A percentile compares a stretch with the other conserved stretches of the same genome.
Evolutionary conservation across 306 rosid genomes (phyloP).

Genomic region (Hippophae rhamnoides): DNA sequence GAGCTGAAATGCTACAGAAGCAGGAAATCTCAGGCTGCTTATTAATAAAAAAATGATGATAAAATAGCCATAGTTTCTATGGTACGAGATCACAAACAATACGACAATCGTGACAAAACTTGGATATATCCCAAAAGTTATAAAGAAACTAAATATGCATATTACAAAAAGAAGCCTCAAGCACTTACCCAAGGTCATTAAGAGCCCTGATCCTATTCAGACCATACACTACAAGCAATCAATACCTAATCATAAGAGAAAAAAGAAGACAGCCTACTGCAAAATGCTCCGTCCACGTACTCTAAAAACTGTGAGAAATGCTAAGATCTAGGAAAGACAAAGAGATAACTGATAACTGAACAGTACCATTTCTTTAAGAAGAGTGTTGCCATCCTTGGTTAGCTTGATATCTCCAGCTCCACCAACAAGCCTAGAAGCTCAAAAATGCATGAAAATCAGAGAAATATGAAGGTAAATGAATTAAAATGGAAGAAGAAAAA

Average conservation of each 20-base stretch:
- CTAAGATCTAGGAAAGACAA: conserved; percentile 21
- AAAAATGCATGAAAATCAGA: neutral
- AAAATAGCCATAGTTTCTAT: neutral
- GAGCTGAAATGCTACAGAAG: too few relatives aligned
- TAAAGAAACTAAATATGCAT: neutral
- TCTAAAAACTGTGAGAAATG: neutral
- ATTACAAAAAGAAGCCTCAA: neutral
- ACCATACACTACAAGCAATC: neutral
- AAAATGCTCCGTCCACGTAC: neutral
- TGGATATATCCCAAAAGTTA: neutral
- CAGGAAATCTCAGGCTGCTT: neutral
- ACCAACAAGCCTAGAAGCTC: conserved; percentile 70
- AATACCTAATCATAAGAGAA: neutral
- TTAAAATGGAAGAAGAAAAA: neutral
- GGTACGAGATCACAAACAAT: neutral
- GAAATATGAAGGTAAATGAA: too few relatives aligned
- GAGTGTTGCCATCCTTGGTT: conserved; percentile 95
- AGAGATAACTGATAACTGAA: neutral
- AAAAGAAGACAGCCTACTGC: neutral
- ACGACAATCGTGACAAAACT: neutral
- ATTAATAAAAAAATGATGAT: neutral
- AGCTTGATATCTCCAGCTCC: conserved; percentile 96
- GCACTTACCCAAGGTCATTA: neutral
- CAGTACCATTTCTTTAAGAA: conserved; percentile 80
- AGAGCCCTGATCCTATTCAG: neutral